These are phyloP conservation scores for Microbotryum lychnidis-dioicae DNA, from an alignment of 1,284 basidiomycete species.

Conservation along the genomic window DNA sequence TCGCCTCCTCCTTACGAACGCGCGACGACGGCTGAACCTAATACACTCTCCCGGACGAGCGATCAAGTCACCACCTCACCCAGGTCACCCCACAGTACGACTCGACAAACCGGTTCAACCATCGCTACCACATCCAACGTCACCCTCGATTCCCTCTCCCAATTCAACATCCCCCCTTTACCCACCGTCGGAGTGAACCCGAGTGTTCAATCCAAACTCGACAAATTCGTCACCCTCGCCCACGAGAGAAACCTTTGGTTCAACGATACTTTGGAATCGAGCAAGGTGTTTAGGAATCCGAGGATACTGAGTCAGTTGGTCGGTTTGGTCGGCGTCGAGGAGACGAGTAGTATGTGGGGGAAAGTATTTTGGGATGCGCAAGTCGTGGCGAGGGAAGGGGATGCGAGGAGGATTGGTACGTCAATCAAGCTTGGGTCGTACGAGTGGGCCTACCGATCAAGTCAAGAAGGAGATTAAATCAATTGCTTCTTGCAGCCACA, in stretches of 20 bases:
- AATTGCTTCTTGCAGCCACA: constrained; percentile 39
- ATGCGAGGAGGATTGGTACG: constrained; percentile 51
- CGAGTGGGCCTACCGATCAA: not conserved
- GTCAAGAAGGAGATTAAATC: constrained; percentile 29
- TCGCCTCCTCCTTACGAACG: constrained; percentile 16
- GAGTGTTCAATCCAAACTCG: constrained; percentile 58
- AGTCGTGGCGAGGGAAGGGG: constrained; percentile 6
- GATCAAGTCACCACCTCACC: not conserved
- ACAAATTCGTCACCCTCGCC: constrained; percentile 59
- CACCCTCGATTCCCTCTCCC: not conserved
- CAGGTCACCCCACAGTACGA: not conserved
- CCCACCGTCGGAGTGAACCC: not conserved
- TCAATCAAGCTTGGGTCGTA: constrained; percentile 53
- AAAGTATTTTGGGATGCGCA: constrained; percentile 53
- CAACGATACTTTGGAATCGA: constrained; percentile 84
- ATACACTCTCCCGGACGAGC: not conserved
- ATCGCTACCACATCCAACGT: no score
- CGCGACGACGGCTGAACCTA: not conserved
- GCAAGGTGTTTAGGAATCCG: constrained; percentile 85
- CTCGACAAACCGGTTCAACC: not conserved
- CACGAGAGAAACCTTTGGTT: constrained; percentile 70
- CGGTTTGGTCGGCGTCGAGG: constrained; percentile 70
- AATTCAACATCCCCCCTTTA: not conserved
- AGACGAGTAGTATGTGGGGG: constrained; percentile 71
- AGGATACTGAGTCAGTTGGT: constrained; percentile 88